These are phyloP conservation scores for Pisolithus marmoratus DNA, from an alignment of 768 basidiomycete genomes.

Conservation along the genomic window DNA sequence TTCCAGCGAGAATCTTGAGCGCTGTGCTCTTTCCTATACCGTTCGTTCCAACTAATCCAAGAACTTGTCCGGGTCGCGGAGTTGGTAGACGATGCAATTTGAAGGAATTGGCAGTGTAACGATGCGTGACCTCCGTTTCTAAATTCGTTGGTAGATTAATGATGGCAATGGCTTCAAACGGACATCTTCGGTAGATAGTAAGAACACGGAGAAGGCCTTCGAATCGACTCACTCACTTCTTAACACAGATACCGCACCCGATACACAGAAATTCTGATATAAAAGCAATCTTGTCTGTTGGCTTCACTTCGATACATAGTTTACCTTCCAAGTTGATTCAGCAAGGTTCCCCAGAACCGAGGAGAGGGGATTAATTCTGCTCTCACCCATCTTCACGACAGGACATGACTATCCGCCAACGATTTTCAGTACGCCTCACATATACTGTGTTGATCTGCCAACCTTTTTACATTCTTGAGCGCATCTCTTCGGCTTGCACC, in stretches of 20 bases:
- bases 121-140: slow-evolving; percentile 93
- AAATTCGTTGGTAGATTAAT: slow-evolving; percentile 98
- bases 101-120: slow-evolving; percentile 98
- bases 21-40: slow-evolving; percentile 99
- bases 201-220: background rate
- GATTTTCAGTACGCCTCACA: slow-evolving; percentile 7
- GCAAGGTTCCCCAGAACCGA: background rate
- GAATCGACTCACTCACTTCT: slow-evolving; percentile 62
- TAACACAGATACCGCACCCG: slow-evolving; percentile 99
- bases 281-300: slow-evolving; percentile 96
- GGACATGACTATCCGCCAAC: slow-evolving; percentile 67
- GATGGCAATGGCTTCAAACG: slow-evolving; percentile 98
- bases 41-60: slow-evolving; percentile 98
- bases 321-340: slow-evolving; percentile 53
- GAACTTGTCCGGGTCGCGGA: slow-evolving; percentile 93
- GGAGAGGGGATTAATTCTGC: background rate
- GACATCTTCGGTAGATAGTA: slow-evolving; percentile 57
- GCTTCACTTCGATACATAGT: slow-evolving; percentile 96
- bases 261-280: slow-evolving; percentile 99
- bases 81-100: slow-evolving; percentile 98
- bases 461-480: slow-evolving; percentile 99
- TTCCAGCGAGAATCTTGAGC: slow-evolving; percentile 93
- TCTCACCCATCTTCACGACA: slow-evolving; percentile 92
- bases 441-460: slow-evolving; percentile 3
- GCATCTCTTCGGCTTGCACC: slow-evolving; percentile 95